Evolutionary conservation across 208 protist species (phyloP).

Genomic region (Endotrypanum monterogeii): DNA sequence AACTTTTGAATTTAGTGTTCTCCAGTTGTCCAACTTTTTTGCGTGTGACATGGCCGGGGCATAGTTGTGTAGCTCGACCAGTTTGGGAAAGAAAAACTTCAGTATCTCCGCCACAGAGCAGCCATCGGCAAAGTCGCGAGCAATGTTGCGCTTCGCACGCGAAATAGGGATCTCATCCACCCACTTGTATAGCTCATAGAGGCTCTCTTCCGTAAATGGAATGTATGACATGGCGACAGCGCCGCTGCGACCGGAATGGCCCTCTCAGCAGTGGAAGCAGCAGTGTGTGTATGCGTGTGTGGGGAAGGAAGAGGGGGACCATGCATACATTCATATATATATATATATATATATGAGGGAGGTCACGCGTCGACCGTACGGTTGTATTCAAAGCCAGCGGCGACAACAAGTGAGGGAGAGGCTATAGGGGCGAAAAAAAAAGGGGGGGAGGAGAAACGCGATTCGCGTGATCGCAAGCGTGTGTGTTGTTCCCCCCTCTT

Average conservation of each 20-base stretch:
- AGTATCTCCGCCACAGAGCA: conserved; percentile 97
- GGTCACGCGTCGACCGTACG: too few relatives aligned
- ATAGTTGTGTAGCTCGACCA: conserved; percentile 99
- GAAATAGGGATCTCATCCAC: conserved; percentile 97
- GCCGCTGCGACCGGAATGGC: background rate
- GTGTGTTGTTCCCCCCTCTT: background rate
- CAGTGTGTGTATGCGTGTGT: background rate
- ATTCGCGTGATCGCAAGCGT: background rate
- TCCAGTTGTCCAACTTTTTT: conserved; percentile 98
- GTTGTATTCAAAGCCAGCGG: too few relatives aligned
- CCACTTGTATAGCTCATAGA: conserved; percentile 97
- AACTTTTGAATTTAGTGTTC: conserved; percentile 95
- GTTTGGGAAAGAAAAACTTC: conserved; percentile 95
- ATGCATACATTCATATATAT: too few relatives aligned
- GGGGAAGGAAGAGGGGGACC: background rate
- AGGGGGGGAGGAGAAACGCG: background rate
- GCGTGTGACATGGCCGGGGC: conserved; percentile 77
- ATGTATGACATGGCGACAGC: conserved; percentile 37
- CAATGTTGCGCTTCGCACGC: conserved; percentile 96
- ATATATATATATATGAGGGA: too few relatives aligned
- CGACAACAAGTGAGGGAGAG: background rate
- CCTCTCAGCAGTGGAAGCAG: background rate
- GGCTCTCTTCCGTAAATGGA: conserved; percentile 92
- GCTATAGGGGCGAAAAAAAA: too few relatives aligned
- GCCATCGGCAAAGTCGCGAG: conserved; percentile 97